Evolutionary conservation across 208 protist species (phyloP).

Genomic region (Phytomonas serpens): DNA sequence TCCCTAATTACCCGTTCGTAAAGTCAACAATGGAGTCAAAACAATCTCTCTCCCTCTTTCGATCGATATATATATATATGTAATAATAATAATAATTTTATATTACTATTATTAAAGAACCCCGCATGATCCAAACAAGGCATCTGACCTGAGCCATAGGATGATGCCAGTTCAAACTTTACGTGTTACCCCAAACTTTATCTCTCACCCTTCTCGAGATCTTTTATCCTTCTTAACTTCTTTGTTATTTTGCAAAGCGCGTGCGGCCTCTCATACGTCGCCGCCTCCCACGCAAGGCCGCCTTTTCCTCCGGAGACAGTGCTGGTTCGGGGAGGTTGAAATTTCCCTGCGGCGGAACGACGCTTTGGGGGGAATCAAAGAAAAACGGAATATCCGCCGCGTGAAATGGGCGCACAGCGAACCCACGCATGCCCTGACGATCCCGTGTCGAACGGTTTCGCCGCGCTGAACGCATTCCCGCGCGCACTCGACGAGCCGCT

Average conservation of each 20-base stretch:
- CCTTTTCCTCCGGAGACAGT: conserved; percentile 32
- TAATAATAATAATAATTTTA: conserved; percentile 17
- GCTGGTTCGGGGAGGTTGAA: conserved; percentile 61
- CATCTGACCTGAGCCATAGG: neutral
- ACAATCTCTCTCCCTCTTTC: neutral
- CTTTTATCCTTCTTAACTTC: conserved; percentile 4
- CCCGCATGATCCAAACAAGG: neutral
- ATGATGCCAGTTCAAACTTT: neutral
- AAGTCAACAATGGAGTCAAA: neutral
- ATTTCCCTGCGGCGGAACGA: conserved; percentile 49
- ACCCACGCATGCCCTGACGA: conserved; percentile 13
- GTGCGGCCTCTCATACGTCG: conserved; percentile 16
- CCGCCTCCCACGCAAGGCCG: conserved; percentile 18
- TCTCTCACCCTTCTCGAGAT: conserved; percentile 3
- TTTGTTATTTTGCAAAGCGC: conserved; percentile 15
- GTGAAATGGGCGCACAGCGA: conserved; percentile 24
- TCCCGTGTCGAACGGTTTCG: conserved; percentile 15
- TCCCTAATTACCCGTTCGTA: neutral
- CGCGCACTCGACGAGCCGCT: neutral
- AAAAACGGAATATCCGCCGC: conserved; percentile 71
- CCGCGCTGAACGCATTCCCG: neutral
- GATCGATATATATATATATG: neutral
- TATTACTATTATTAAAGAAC: neutral
- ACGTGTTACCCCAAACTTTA: neutral
- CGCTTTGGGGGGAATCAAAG: conserved; percentile 41